A percentile compares a stretch with the other conserved stretches of the same genome.
phyloP scores from a whole-genome alignment of 1,284 basidiomycete species.

The Megacollybia platyphylla region DNA sequence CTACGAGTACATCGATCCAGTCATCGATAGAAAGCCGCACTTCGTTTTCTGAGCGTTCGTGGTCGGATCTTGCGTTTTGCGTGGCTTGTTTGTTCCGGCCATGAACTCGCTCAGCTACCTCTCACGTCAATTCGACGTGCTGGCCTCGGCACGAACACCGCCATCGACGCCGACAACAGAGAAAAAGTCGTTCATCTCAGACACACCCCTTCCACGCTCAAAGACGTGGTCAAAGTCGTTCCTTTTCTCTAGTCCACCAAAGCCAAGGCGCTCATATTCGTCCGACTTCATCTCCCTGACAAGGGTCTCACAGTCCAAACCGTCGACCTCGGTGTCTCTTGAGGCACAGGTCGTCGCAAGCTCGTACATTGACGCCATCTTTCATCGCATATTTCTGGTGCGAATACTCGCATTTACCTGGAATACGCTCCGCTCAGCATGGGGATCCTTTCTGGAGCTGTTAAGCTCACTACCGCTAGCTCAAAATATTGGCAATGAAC shows the following conservation, averaged over 20 bases:
- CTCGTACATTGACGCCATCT: constrained; percentile 17
- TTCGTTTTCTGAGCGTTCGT: no score
- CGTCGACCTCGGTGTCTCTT: constrained; percentile 13
- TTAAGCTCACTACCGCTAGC: background rate
- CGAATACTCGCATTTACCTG: constrained; percentile 38
- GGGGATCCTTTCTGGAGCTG: constrained; percentile 21
- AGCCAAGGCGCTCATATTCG: constrained; percentile 32
- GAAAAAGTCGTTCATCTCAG: constrained; percentile 13
- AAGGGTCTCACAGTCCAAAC: constrained; percentile 13
- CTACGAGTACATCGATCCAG: no score
- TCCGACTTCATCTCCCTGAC: constrained; percentile 17
- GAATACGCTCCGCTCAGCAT: constrained; percentile 35
- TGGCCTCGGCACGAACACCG: constrained; percentile 35
- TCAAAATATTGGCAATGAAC: constrained; percentile 6
- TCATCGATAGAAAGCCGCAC: no score
- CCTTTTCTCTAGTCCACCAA: constrained; percentile 23
- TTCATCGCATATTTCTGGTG: constrained; percentile 38
- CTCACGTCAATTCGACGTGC: constrained; percentile 56
- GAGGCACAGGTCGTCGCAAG: constrained; percentile 15
- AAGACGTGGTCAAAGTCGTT: constrained; percentile 48
- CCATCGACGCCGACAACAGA: constrained; percentile 35
- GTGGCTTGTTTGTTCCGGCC: background rate
- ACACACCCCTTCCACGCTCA: constrained; percentile 27
- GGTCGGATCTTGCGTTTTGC: no score
- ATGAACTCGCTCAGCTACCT: constrained; percentile 66